Evolutionary conservation across 305 asterid genomes (phyloP), one percentile per base, ranked within the genome.

Genomic region (Petunia hybrid): DNA sequence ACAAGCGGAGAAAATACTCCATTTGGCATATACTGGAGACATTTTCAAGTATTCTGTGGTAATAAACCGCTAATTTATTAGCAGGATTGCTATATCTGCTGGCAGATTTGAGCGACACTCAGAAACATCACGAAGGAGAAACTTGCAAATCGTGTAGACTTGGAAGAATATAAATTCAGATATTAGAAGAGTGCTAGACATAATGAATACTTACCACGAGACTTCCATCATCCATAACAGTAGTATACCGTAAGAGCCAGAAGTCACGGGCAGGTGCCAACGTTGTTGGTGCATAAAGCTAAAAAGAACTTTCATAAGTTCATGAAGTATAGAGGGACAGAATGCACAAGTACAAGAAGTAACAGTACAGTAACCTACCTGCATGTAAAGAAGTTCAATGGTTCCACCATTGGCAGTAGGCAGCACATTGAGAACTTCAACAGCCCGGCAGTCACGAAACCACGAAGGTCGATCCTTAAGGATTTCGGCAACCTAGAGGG

Each of bases 401-500:
- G 98, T 94, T 88, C 99, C 99, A 89, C 99, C 99, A 84, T 90
- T 94, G 80, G 93, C 97, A 77, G 98, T 91, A 73, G 99, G 99
- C 89, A 94, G 95, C 88, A 90, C 94, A 64, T 89, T 96, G 59
- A 94, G 82, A 81, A 91, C 89, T 64, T 96, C 97, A 87, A 94
- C 91, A 67, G 92, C 90, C 81, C 99, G 98, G 92, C 98, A 95
- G 80, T 94, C 97, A 36, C 97, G 98, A 82, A 82, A 91, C 99
- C 99, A 95, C 55, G 95, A 87, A 41, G 94, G 91, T 66, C 98
- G 92, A 92, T 95, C 98, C 90, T 96, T 94, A 82, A 96, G 98
- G 91, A 94, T 90, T 89, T 96, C 99, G 53, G 93, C 97, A 51
- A 96, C 97, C 99, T 95, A 92, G 78, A 87, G 82, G 43, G 59